Base-by-base conservation (phyloP, 805 yeast species). In the Monosporozyma servazzii region DNA sequence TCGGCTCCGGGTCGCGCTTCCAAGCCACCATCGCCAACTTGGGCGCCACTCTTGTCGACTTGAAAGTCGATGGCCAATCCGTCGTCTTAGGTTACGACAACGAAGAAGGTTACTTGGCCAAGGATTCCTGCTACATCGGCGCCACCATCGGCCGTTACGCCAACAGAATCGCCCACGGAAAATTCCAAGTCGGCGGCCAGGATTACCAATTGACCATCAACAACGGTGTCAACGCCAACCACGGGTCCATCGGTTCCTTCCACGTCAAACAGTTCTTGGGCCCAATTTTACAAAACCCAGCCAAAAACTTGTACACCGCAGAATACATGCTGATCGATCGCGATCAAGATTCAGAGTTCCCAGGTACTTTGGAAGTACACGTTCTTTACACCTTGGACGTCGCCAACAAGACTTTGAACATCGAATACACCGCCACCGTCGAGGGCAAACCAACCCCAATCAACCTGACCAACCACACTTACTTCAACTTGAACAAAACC, bases 71-170 rank as follows among this genome's bases (percentile, higher is more conserved):
- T 43, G 77, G 74, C 3, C 65, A 65, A 45, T 64, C 69, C 18
- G 66, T 75, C 36, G 75, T 71, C 3, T 58, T 67, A 45, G 75
- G 75, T 5, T 76, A 71, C 52, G 67, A 68, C 4, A 58, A 63
- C 41, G 71, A 69, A 29, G 56, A 54, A 29, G 66, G 59, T 36
- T 70, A 69, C 55, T 23, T 52, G 18, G 57, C 58, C 21, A 54
- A 62, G 18, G 61, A 70, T 31, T 75, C 77, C 58, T 79, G 81
- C 18, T 80, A 70, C 61, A 73, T 81, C 51, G 87, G 87, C 37
- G 79, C 86, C 29, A 77, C 84, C 18, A 75, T 81, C 40, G 88
- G 88, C 29, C 72, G 88, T 45, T 76, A 72, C 53, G 86, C 86
- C 49, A 83, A 82, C 63, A 72, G 88, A 52, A 75, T 82, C 48